phyloP scores from a whole-genome alignment of 2,329 filamentous ascomycete genomes.

The Colletotrichum sp. region DNA sequence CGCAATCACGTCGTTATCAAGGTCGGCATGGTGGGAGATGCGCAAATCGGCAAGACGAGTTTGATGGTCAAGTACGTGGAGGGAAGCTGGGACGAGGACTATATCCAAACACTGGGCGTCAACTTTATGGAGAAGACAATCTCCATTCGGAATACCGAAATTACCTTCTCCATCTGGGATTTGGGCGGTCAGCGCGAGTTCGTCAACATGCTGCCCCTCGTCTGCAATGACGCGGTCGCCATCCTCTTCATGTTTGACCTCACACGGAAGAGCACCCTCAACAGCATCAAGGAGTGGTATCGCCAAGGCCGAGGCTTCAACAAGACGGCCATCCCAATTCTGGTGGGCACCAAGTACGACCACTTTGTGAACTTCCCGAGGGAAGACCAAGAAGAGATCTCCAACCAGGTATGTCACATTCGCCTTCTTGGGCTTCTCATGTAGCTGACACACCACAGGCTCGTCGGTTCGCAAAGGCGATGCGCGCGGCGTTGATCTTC shows the following conservation, averaged over 20 bases:
- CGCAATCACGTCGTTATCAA: constrained; percentile 92
- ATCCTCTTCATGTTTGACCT: constrained; percentile 99
- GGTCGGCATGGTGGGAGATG: constrained; percentile 98
- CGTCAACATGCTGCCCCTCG: constrained; percentile 99
- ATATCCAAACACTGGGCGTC: constrained; percentile 97
- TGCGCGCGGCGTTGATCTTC: constrained; percentile 97
- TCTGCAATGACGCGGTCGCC: constrained; percentile 98
- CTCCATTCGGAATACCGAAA: constrained; percentile 98
- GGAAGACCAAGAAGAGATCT: constrained; percentile 98
- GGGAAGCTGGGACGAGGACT: constrained; percentile 99
- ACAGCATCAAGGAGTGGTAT: constrained; percentile 99
- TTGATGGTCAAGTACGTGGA: constrained; percentile 99
- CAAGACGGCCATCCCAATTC: constrained; percentile 98
- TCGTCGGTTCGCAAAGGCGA: constrained; percentile 94
- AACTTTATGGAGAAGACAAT: constrained; percentile 99
- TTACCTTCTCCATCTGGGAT: constrained; percentile 99
- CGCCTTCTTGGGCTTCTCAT: background rate
- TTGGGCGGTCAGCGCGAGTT: constrained; percentile 97
- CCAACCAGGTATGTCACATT: constrained; percentile 73
- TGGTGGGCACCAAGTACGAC: constrained; percentile 98
- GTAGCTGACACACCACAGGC: constrained; percentile 60
- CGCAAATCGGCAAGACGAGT: constrained; percentile 98
- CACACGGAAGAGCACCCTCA: constrained; percentile 96
- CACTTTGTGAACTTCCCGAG: constrained; percentile 98
- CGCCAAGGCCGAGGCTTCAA: constrained; percentile 97